Conservation (phyloP, 2,329 filamentous ascomycete genomes). For the Verticillium zaregamsianum region DNA sequence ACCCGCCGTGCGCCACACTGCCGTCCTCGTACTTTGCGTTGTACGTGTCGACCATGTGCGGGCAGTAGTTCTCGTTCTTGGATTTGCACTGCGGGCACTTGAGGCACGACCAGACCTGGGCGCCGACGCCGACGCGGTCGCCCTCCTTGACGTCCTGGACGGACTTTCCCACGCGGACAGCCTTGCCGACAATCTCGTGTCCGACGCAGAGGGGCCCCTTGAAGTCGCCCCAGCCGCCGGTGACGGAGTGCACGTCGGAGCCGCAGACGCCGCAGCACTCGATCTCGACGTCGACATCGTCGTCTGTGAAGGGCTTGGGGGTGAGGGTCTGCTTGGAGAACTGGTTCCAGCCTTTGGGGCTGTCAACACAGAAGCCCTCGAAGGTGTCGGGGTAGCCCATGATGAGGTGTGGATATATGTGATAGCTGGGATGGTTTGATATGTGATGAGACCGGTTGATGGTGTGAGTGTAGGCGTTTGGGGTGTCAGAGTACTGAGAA, state of each 20-base stretch:
- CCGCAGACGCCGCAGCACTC: constrained; percentile 64
- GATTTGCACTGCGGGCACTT: constrained; percentile 42
- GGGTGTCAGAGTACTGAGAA: not conserved
- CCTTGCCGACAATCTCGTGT: constrained; percentile 57
- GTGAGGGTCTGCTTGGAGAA: constrained; percentile 32
- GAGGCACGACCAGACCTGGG: constrained; percentile 55
- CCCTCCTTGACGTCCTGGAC: constrained; percentile 51
- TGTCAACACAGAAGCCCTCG: constrained; percentile 36
- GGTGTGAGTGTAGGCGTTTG: not conserved
- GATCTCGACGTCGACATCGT: constrained; percentile 61
- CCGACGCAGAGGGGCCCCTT: constrained; percentile 48
- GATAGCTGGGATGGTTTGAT: not conserved
- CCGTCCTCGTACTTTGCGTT: constrained; percentile 54
- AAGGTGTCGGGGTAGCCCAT: constrained; percentile 43
- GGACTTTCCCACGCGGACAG: constrained; percentile 39
- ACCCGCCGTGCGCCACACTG: constrained; percentile 61
- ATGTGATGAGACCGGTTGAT: not conserved
- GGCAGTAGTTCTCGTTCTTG: constrained; percentile 47
- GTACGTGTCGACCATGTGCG: constrained; percentile 49
- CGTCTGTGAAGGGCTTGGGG: constrained; percentile 30
- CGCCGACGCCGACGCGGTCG: constrained; percentile 61
- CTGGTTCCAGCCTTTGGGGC: constrained; percentile 35
- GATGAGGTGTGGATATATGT: constrained; percentile 4
- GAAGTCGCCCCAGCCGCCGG: constrained; percentile 50
- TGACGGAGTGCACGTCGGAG: constrained; percentile 56